phyloP scores from a whole-genome alignment of 306 rosid genomes.

The Cajanus cajan region DNA sequence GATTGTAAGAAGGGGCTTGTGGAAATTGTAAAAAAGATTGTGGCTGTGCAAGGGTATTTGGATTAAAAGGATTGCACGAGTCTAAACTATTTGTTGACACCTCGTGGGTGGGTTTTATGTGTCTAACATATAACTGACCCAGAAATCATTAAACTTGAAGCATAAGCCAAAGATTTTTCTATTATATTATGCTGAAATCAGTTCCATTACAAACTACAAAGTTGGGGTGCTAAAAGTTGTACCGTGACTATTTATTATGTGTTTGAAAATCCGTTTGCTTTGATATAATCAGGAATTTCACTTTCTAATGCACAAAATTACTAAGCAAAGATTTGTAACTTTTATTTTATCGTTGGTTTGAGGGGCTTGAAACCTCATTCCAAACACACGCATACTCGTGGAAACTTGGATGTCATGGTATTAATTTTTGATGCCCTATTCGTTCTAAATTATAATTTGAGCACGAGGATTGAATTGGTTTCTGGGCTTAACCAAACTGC shows the following conservation, averaged over 20 bases:
- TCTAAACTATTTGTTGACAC: background rate
- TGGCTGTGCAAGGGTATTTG: constrained; percentile 4
- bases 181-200: background rate
- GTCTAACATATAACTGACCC: background rate
- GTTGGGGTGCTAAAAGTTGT: background rate
- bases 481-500: background rate
- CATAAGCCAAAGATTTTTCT: background rate
- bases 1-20: constrained; percentile 2
- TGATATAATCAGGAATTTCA: too few relatives aligned
- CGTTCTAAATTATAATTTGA: background rate
- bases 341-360: too few relatives aligned
- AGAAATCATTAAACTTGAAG: background rate
- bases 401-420: too few relatives aligned
- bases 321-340: too few relatives aligned
- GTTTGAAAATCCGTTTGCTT: too few relatives aligned
- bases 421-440: background rate
- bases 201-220: background rate
- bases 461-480: background rate
- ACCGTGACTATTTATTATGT: background rate
- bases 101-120: background rate
- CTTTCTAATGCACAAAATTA: too few relatives aligned
- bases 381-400: too few relatives aligned
- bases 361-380: too few relatives aligned
- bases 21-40: constrained; percentile 23
- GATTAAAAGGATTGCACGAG: background rate